phyloP scores from a whole-genome alignment of 1,139 yeast species.

The Insectozyma bohioensis region DNA sequence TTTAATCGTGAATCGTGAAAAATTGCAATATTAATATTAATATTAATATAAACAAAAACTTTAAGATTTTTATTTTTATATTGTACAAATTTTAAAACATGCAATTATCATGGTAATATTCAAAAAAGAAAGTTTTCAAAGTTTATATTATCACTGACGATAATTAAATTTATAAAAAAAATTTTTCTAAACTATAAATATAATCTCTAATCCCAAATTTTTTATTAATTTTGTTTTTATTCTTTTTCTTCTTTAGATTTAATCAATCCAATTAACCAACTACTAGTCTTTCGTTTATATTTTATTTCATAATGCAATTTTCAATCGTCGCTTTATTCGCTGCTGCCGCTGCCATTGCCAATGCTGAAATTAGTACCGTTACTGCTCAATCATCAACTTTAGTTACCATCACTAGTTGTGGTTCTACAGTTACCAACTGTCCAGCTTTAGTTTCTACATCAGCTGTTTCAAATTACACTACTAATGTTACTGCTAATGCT shows the following conservation, averaged over 20 bases:
- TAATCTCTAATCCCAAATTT: not conserved
- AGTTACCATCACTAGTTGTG: conserved; percentile 47
- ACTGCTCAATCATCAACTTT: conserved; percentile 20
- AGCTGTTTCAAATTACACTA: conserved; percentile 11
- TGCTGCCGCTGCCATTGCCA: conserved; percentile 29
- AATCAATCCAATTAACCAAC: conserved; percentile 23
- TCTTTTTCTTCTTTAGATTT: conserved; percentile 2
- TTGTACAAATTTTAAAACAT: too few relatives aligned
- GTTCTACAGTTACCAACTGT: conserved; percentile 37
- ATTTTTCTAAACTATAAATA: not conserved
- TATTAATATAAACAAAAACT: too few relatives aligned
- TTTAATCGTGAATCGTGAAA: too few relatives aligned
- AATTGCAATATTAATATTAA: too few relatives aligned
- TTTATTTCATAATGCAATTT: conserved; percentile 39
- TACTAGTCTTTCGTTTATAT: conserved; percentile 30
- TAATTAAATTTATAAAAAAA: too few relatives aligned
- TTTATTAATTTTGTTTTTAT: too few relatives aligned
- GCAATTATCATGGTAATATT: too few relatives aligned
- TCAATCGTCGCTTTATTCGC: conserved; percentile 47
- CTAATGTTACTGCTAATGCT: too few relatives aligned
- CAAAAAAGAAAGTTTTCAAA: too few relatives aligned
- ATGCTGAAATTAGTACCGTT: conserved; percentile 31
- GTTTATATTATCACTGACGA: too few relatives aligned
- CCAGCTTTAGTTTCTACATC: conserved; percentile 27
- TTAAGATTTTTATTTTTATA: too few relatives aligned